These are phyloP conservation scores for Domatiomyces catenatus DNA, from an alignment of 2,329 filamentous ascomycete species.

Conservation along the genomic window DNA sequence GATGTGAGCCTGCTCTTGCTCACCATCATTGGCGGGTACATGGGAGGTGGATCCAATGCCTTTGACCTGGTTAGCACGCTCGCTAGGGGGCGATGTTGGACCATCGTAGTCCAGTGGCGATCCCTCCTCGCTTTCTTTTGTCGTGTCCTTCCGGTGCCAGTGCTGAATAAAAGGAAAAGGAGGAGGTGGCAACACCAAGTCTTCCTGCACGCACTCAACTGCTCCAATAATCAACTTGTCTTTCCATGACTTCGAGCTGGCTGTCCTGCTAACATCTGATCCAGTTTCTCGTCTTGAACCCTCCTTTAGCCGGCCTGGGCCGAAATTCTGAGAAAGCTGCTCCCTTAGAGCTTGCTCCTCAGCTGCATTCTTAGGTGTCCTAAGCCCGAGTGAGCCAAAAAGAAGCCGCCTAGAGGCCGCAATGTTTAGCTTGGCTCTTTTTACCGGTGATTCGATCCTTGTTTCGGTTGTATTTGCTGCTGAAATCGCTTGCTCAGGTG, in stretches of 20 bases:
- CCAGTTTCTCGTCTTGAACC: conserved; percentile 30
- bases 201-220: conserved; percentile 68
- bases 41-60: background rate
- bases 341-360: conserved; percentile 50
- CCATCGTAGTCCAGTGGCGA: conserved; percentile 13
- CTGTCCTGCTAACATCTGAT: conserved; percentile 13
- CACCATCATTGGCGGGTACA: background rate
- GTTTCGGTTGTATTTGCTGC: background rate
- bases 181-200: conserved; percentile 53
- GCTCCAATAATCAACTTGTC: conserved; percentile 58
- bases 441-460: background rate
- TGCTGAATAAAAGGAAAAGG: conserved; percentile 81
- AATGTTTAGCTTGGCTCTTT: conserved; percentile 33
- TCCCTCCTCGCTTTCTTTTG: background rate
- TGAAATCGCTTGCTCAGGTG: background rate
- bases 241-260: conserved; percentile 42
- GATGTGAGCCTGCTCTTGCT: background rate
- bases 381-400: conserved; percentile 57
- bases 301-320: conserved; percentile 6
- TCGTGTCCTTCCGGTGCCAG: conserved; percentile 39
- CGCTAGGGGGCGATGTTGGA: background rate
- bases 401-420: conserved; percentile 52
- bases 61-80: background rate
- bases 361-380: conserved; percentile 50
- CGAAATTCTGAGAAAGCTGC: conserved; percentile 30